phyloP scores from a whole-genome alignment of 176 grass and related monocot genomes.

The Panicum miliaceum region DNA sequence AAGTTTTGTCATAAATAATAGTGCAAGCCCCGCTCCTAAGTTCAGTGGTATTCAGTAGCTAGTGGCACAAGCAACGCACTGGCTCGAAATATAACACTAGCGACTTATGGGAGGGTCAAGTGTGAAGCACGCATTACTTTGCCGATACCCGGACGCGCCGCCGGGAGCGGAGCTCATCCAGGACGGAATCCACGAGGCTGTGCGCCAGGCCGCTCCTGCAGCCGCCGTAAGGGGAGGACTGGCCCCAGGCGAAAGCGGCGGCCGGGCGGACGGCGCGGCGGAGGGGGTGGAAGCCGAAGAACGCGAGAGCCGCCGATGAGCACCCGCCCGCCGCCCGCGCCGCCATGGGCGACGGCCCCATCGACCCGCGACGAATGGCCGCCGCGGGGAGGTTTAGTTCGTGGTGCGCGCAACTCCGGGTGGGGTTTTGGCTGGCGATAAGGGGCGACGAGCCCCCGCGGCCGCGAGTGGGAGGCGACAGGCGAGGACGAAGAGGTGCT shows the following conservation, averaged over 20 bases:
- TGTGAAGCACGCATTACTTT: slow-evolving; percentile 50
- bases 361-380: not conserved
- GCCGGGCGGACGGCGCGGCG: slow-evolving; percentile 31
- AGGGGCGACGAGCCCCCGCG: slow-evolving; percentile 27
- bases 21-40: not conserved
- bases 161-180: slow-evolving; percentile 68
- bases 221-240: slow-evolving; percentile 22
- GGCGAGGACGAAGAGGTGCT: not conserved
- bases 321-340: slow-evolving; percentile 53
- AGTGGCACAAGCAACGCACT: not conserved
- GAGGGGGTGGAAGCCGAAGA: slow-evolving; percentile 54
- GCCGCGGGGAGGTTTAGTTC: not conserved
- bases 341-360: slow-evolving; percentile 57
- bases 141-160: slow-evolving; percentile 50
- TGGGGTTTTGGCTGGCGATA: slow-evolving; percentile 49
- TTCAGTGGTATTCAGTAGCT: not conserved
- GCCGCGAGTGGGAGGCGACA: slow-evolving; percentile 37
- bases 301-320: slow-evolving; percentile 52
- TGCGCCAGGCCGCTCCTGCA: slow-evolving; percentile 38
- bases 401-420: not conserved
- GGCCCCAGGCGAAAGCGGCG: slow-evolving; percentile 19
- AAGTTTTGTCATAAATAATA: not conserved
- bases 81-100: not conserved
- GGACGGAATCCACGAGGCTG: slow-evolving; percentile 61
- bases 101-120: not conserved